Evolutionary conservation across 1,139 yeast genomes (phyloP), one percentile per base, ranked within the genome.

Genomic region (Zygosaccharomyces pseudobailii): DNA sequence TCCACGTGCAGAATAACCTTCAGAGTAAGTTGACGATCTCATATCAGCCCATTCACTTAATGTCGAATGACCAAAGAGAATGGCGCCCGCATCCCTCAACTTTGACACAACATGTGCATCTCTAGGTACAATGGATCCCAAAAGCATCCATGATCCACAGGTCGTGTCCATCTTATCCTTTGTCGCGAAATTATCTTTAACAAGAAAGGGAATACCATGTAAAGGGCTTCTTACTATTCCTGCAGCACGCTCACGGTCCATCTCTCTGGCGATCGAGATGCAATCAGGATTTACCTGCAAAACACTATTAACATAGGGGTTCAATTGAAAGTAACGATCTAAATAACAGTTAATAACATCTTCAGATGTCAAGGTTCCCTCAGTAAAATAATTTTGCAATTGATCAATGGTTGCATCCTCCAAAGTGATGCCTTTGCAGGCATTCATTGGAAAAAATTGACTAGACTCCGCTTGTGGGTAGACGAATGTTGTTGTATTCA

Each of bases 371-470:
- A 61, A 24, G 7, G 21, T 13, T 6, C 61, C 62, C 23, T 43
- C 27, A 6, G 36, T 19, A 51, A 59, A 52, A 44, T 58, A 59
- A n/a, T 47, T 56, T 44, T 61, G 63, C 28, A 59, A 46, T 42
- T 58, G 63, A 43, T 60, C 62, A 32, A 59, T 61, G 24, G 65
- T 59, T n/a, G 64, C 65, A 40, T 58, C 63, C 40, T 59, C 62
- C 20, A 62, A 43, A 4, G 63, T 56, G 27, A 58, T 52, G n/a
- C 61, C 63, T 3, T 53, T 51, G 44, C 64, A 59, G 9, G 42
- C 20, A 3, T 54, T 46, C 63, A 61, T 60, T 20, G 62, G 63
- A 44, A 60, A 58, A 13, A 56, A 24, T 30, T 48, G 47, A 3
- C 13, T 38, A 20, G 53, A 31, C 19, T 45, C 45, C 8, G 40